Base-by-base conservation (phyloP, 148 eudicot species). In the Heliosperma pusillum region DNA sequence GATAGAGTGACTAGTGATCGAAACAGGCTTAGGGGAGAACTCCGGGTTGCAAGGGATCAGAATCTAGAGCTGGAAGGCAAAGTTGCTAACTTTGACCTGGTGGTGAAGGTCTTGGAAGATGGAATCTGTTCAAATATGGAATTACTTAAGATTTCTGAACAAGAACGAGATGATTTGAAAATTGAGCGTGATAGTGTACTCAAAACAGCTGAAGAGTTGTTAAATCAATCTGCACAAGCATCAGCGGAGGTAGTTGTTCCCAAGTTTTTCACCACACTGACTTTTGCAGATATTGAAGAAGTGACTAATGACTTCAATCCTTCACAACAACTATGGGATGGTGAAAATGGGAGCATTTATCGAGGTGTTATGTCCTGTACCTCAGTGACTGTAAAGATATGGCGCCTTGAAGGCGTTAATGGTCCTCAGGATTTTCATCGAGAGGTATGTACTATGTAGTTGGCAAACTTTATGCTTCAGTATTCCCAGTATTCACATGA, bases 331-430 rank as follows among this genome's bases (percentile, higher is more conserved):
- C 53, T 83, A 56, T 76, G 82, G 80, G 80, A 76, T 56, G 80
- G 75, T 12, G 84, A 76, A 57, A 30, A 50, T 73, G 80, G 84
- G 69, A 78, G 82, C 75, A 57, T 73, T 33, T 84, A 81, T 69
- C 79, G 71, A 68, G 84, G 84, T 29, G 53, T 76, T 60, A 55
- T 84, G 33, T 81, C 79, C 71, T 77, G 72, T 64, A 78, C 91
- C 69, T 78, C 81, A 85, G 98, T 91, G 69, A 91, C 90, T 78
- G 78, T 93, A 73, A 91, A 86, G 79, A 79, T 87, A 80, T 82
- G 86, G 71, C 82, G 69, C 55, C 80, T 87, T 56, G 78, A 89
- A 70, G 88, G 87, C 68, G 69, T 42, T 74, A 89, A 87, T 72
- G 89, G 87, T 19, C 89, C 89, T 36, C 55, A 65, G 20, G 88